phyloP scores from a whole-genome alignment of 2,329 filamentous ascomycete genomes.

The Chrysoporthe puriensis region DNA sequence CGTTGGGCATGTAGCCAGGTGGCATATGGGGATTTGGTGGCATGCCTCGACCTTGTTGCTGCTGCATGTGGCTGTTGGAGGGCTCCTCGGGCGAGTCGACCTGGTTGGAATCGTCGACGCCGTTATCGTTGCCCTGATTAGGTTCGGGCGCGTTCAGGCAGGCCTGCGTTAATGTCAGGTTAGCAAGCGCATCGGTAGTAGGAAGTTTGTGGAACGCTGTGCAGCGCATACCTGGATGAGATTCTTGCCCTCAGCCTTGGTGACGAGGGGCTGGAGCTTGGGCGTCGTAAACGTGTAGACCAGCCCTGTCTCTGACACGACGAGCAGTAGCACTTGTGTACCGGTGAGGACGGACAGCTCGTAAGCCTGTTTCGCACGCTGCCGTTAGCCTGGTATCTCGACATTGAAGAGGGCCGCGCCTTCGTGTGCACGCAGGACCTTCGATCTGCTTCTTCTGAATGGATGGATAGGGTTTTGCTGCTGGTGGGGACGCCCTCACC shows the following conservation, averaged over 20 bases:
- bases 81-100: conserved; percentile 94
- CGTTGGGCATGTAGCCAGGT: conserved; percentile 63
- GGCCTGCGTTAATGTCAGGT: conserved; percentile 62
- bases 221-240: conserved; percentile 81
- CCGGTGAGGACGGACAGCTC: conserved; percentile 96
- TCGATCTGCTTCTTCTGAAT: background rate
- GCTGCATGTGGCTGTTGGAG: conserved; percentile 73
- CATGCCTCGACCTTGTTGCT: conserved; percentile 66
- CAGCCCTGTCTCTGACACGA: conserved; percentile 95
- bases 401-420: background rate
- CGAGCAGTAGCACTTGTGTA: conserved; percentile 93
- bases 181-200: conserved; percentile 19
- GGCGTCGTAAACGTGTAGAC: conserved; percentile 99
- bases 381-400: conserved; percentile 17
- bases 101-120: conserved; percentile 73
- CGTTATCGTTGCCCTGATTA: conserved; percentile 77
- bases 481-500: conserved; percentile 53
- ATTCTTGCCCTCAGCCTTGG: conserved; percentile 98
- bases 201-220: conserved; percentile 25
- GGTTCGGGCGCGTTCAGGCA: conserved; percentile 97
- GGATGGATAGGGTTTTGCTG: background rate
- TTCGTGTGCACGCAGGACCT: background rate
- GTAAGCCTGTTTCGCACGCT: conserved; percentile 66
- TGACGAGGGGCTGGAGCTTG: conserved; percentile 96
- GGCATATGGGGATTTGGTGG: conserved; percentile 67